Conservation (phyloP, 1,284 basidiomycete species). For the Filobasidium uniguttulatum region DNA sequence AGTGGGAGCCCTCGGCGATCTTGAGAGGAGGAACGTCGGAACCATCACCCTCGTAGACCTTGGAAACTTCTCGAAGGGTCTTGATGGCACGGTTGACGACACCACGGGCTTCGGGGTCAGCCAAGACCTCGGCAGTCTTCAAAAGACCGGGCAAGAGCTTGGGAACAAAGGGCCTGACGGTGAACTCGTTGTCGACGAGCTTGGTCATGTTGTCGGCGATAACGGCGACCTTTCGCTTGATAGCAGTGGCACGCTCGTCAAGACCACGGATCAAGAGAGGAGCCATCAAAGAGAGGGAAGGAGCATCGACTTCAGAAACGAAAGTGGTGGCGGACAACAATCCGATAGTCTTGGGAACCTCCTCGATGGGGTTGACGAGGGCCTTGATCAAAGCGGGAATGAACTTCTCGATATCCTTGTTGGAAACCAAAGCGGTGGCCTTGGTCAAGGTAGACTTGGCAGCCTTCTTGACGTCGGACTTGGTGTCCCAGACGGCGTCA, state of each 20-base stretch:
- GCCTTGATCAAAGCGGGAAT: slow-evolving; percentile 96
- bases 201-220: slow-evolving; percentile 98
- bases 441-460: slow-evolving; percentile 89
- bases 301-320: slow-evolving; percentile 99
- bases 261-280: slow-evolving; percentile 94
- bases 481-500: slow-evolving; percentile 99
- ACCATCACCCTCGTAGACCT: slow-evolving; percentile 72
- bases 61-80: slow-evolving; percentile 83
- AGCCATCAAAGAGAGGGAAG: slow-evolving; percentile 97
- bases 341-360: slow-evolving; percentile 90
- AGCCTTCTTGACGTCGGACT: slow-evolving; percentile 98
- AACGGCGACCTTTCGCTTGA: slow-evolving; percentile 92
- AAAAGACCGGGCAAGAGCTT: slow-evolving; percentile 86
- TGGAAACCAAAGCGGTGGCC: slow-evolving; percentile 83
- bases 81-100: slow-evolving; percentile 78
- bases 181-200: slow-evolving; percentile 87
- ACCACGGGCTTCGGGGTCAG: slow-evolving; percentile 87
- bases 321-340: slow-evolving; percentile 98
- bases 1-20: slow-evolving; percentile 52
- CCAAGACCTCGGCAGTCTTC: slow-evolving; percentile 82
- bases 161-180: slow-evolving; percentile 90
- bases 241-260: slow-evolving; percentile 83
- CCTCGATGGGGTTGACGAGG: slow-evolving; percentile 97
- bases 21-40: slow-evolving; percentile 76
- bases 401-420: slow-evolving; percentile 88